These are phyloP conservation scores for Plenodomus lindquistii DNA, from an alignment of 2,329 filamentous ascomycete species.

Conservation along the genomic window DNA sequence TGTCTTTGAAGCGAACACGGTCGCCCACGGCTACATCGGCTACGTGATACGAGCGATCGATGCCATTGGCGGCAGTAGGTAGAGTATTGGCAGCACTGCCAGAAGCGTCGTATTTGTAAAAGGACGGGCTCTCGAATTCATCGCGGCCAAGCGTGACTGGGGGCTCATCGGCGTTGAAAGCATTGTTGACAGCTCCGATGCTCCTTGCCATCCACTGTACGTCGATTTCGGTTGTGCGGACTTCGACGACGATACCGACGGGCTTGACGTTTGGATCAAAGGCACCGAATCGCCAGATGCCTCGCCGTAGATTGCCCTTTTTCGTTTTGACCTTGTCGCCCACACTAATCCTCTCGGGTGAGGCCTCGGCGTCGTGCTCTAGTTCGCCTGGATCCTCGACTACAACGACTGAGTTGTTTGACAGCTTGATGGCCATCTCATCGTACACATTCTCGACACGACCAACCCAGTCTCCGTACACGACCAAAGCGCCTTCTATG, in stretches of 20 bases:
- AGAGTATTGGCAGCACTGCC: conserved; percentile 24
- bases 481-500: conserved; percentile 55
- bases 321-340: conserved; percentile 58
- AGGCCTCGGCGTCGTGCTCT: conserved; percentile 35
- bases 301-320: conserved; percentile 56
- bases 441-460: conserved; percentile 55
- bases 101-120: conserved; percentile 51
- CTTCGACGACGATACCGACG: conserved; percentile 57
- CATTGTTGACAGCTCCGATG: conserved; percentile 28
- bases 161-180: conserved; percentile 36
- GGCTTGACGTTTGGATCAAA: conserved; percentile 56
- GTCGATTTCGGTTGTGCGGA: conserved; percentile 50
- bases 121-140: conserved; percentile 49
- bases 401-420: conserved; percentile 59
- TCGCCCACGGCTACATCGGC: conserved; percentile 50
- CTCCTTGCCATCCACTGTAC: conserved; percentile 59
- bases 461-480: conserved; percentile 62
- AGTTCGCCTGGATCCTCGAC: conserved; percentile 53
- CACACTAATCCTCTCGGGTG: conserved; percentile 46
- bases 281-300: conserved; percentile 57
- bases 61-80: conserved; percentile 26
- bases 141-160: conserved; percentile 36
- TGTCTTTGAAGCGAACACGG: conserved; percentile 60
- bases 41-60: conserved; percentile 37
- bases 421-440: conserved; percentile 55